Evolutionary conservation across 116 monocot genomes (phyloP), one percentile per base, ranked within the genome.

Genomic region (Dioscorea cayenensis): DNA sequence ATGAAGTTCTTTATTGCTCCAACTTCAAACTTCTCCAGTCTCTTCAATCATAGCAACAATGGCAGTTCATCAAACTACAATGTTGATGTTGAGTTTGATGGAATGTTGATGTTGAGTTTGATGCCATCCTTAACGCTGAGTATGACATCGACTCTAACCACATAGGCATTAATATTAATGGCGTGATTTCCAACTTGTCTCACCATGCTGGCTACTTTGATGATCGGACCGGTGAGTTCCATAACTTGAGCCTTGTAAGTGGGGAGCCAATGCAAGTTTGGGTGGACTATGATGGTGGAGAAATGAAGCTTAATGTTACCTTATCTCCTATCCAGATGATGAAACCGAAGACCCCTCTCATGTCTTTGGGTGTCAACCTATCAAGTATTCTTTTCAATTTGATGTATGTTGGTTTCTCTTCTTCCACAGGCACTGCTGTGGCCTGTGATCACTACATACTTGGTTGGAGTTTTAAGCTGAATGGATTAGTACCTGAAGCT

Each of bases 381-480:
- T 86, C 92, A 14, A 77, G 66, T 48, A 28, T 82, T 62, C 19
- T 92, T 51, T 11, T 52, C 37, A 78, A 86, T 18, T 28, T 72
- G 18, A 89, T 86, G 92, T 89, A 75, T 48, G 82, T 86, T 19
- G 92, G 92, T 19, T 92, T 92, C 82, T 75, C 92, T 20, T 66
- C 92, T 10, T 72, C 92, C 2, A 86, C 86, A 4, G 92, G 83
- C 19, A 64, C 82, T 1, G 79, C 75, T 9, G 49, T 66, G 3
- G 71, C 72, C 13, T 68, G 25, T 25, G 25, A 61, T 7, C 86
- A 89, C 60, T 89, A 82, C 64, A 70, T 92, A 13, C 72, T 84
- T 3, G 89, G 86, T 7, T 92, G 92, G 92, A 92, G 86, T 66
- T 92, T 89, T 62, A 72, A 75, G 20, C 14, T 82, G 51, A 67